Evolutionary conservation across 441 rosid species (phyloP).

Genomic region (Eruca vesicaria): DNA sequence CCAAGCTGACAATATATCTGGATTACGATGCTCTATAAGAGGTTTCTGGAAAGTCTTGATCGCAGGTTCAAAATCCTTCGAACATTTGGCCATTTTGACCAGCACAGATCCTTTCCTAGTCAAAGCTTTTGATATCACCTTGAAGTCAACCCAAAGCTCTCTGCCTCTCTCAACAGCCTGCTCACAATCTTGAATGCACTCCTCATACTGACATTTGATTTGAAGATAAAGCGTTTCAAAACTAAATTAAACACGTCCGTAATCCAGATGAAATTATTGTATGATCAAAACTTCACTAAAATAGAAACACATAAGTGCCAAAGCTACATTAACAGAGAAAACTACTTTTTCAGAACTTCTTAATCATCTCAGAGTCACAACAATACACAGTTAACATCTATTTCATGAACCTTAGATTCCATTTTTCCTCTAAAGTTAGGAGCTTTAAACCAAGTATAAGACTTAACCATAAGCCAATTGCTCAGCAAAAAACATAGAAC

Average conservation of each 20-base stretch:
- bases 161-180: slow-evolving; percentile 97
- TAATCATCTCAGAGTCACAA: neutral
- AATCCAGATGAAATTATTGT: neutral
- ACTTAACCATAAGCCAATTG: neutral
- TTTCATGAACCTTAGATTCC: neutral
- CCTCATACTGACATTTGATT: slow-evolving; percentile 55
- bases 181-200: slow-evolving; percentile 86
- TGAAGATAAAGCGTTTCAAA: neutral
- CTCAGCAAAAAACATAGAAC: too few relatives aligned
- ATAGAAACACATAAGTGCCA: neutral
- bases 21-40: slow-evolving; percentile 93
- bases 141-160: slow-evolving; percentile 88
- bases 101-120: slow-evolving; percentile 94
- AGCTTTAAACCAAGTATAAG: neutral
- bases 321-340: neutral
- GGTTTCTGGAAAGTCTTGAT: slow-evolving; percentile 95
- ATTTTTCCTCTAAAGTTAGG: neutral
- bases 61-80: slow-evolving; percentile 73
- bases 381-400: neutral
- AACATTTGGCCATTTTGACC: slow-evolving; percentile 69
- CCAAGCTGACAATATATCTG: slow-evolving; percentile 89
- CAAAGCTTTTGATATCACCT: slow-evolving; percentile 92
- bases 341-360: neutral
- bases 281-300: neutral
- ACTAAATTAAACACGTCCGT: too few relatives aligned